Evolutionary conservation across 768 basidiomycete species (phyloP), one percentile per base, ranked within the genome.

Genomic region (Suillus tomentosus): DNA sequence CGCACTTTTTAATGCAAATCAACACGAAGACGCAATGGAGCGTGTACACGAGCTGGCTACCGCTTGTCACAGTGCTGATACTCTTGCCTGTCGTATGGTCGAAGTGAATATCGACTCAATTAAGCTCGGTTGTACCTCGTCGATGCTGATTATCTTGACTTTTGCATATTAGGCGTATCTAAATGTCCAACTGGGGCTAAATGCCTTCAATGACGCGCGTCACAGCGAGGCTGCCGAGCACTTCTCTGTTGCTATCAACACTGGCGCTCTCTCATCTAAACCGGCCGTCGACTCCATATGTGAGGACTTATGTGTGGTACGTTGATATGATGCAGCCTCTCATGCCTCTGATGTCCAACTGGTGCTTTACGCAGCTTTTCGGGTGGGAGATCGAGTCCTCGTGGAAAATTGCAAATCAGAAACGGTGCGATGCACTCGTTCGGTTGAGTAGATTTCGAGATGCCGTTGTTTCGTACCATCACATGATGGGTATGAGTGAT

Each of bases 1-100:
- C 15, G 55, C 37, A 17, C 55, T 57, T 39, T 57, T 39, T 15
- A 57, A 57, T 57, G 55, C 37, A 24, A 24, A 57, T 22, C 55
- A 39, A 17, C 37, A 57, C 15, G 37, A 57, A 15, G 55, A 57
- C 1, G 55, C 55, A 24, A 39, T 57, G 14, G 37, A 24, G 14
- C 37, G 55, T 39, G 15, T 57, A 22, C 55, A 39, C 22, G 55
- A 39, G n/a, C 37, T 57, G 9, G 37, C 37, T 15, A 5, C 22
- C 9, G 22, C 22, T 10, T 57, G 37, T 8, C 15, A 9, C 22
- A 15, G 22, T 22, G 37, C 37, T 1, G 55, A 57, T 39, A 24
- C 55, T 24, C 7, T 39, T 22, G 14, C 37, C 2, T 57, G 37
- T 57, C 22, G 36, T 39, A 24, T 24, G 14, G 55, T 39, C 9